Conservation (phyloP, 2,329 filamentous ascomycete species). For the Exutisphaerella laricina region DNA sequence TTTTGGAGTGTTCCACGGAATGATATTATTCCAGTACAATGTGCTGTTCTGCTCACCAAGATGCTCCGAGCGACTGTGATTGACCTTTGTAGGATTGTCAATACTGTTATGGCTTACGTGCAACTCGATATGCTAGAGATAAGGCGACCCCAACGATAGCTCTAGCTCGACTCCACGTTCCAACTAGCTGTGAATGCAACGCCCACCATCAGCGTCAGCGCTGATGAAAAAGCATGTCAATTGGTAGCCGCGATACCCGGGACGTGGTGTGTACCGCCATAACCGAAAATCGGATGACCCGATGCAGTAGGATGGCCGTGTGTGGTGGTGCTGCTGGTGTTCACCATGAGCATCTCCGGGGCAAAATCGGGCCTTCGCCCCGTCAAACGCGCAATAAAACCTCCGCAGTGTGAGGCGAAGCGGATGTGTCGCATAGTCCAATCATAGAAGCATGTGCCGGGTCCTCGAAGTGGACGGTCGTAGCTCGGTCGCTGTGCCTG, state of each 20-base stretch:
- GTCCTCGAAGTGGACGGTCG: conserved; percentile 3
- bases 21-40: too few relatives aligned
- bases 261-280: neutral
- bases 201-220: neutral
- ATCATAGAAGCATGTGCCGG: neutral
- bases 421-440: conserved; percentile 3
- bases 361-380: neutral
- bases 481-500: conserved; percentile 1
- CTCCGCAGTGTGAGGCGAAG: conserved; percentile 4
- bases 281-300: neutral
- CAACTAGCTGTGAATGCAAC: neutral
- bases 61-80: too few relatives aligned
- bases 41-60: too few relatives aligned
- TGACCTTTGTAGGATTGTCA: too few relatives aligned
- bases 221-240: neutral
- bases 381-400: neutral
- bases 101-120: too few relatives aligned
- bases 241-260: conserved; percentile 5
- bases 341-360: neutral
- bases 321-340: neutral
- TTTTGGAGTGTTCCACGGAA: too few relatives aligned
- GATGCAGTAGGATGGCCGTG: conserved; percentile 4
- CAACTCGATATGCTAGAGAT: too few relatives aligned
- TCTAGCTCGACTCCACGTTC: neutral
- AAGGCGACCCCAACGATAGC: too few relatives aligned